phyloP scores from a whole-genome alignment of 176 grass and related monocot genomes.

The Aegilops umbellulata region DNA sequence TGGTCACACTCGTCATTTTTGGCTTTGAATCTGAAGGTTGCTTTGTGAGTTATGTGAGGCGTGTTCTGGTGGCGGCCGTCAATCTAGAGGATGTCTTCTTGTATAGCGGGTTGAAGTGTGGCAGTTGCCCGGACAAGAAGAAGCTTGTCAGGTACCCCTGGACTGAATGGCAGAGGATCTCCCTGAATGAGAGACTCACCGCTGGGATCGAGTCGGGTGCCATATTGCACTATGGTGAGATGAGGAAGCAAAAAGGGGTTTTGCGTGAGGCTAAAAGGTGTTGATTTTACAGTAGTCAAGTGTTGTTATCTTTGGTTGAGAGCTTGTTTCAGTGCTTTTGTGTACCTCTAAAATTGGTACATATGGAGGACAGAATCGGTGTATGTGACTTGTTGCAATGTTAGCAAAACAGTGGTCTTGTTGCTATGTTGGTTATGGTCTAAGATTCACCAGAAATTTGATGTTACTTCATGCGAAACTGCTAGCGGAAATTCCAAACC shows the following conservation, averaged over 20 bases:
- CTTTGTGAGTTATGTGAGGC: neutral
- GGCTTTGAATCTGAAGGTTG: neutral
- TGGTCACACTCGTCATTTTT: neutral
- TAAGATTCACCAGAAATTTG: neutral
- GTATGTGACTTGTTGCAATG: neutral
- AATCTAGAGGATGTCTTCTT: neutral
- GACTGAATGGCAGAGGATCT: neutral
- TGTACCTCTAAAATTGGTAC: no score
- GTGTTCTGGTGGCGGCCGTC: neutral
- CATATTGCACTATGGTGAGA: neutral
- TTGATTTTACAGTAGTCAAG: no score
- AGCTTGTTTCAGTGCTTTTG: no score
- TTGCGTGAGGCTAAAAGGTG: no score
- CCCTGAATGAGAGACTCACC: neutral
- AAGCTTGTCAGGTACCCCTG: neutral
- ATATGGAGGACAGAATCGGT: neutral
- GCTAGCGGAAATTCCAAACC: neutral
- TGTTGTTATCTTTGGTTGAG: no score
- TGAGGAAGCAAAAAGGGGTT: no score
- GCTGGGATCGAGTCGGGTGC: neutral
- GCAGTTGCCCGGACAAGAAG: neutral
- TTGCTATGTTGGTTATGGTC: neutral
- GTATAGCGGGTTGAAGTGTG: neutral
- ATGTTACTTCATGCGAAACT: neutral
- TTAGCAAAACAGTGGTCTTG: neutral